phyloP scores from a whole-genome alignment of 2,329 filamentous ascomycete genomes.

The Coniochaeta sp. region DNA sequence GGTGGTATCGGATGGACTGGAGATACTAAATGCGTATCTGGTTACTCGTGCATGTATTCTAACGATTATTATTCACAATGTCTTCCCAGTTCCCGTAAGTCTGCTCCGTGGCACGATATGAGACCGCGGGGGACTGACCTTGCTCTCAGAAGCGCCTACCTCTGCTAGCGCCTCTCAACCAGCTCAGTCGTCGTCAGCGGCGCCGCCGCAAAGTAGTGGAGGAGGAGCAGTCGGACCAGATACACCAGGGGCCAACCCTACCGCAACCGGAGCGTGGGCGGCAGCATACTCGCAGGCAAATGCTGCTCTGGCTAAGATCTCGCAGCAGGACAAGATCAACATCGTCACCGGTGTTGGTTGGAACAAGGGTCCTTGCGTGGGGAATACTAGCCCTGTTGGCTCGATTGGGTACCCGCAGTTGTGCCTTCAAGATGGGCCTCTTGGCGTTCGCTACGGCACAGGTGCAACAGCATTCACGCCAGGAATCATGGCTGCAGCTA shows the following conservation, averaged over 20 bases:
- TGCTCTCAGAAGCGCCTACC: neutral
- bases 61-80: slow-evolving; percentile 12
- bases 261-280: slow-evolving; percentile 42
- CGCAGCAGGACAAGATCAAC: slow-evolving; percentile 68
- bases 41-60: slow-evolving; percentile 8
- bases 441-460: slow-evolving; percentile 65
- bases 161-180: neutral
- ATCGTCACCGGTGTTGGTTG: slow-evolving; percentile 73
- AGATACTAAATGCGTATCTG: slow-evolving; percentile 9
- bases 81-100: neutral
- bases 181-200: neutral
- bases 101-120: neutral
- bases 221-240: neutral
- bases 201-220: neutral
- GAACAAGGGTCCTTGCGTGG: slow-evolving; percentile 62
- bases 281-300: slow-evolving; percentile 64
- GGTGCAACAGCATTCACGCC: slow-evolving; percentile 72
- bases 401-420: slow-evolving; percentile 61
- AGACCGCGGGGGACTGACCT: neutral
- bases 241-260: slow-evolving; percentile 4
- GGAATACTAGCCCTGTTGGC: slow-evolving; percentile 49
- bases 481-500: slow-evolving; percentile 69
- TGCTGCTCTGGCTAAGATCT: slow-evolving; percentile 59
- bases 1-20: slow-evolving; percentile 11
- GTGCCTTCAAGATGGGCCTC: slow-evolving; percentile 73